Base-by-base conservation (phyloP, 805 yeast genomes). In the Candida broadrunensis region DNA sequence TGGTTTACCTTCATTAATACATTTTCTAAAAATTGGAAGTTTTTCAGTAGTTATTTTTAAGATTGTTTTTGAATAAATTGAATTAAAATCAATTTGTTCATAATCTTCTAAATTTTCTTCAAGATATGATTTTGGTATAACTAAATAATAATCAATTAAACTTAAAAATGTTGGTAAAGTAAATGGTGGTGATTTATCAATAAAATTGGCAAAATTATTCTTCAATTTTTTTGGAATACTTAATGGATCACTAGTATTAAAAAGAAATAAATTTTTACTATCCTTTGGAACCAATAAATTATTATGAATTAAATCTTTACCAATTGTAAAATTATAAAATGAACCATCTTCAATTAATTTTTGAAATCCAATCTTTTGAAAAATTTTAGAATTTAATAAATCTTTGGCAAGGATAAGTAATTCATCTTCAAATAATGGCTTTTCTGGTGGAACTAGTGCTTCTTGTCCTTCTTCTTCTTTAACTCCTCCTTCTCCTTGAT, bases 141-240 rank as follows among this genome's bases (percentile, higher is more conserved):
- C 54, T 38, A 73, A 46, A 42, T 59, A 62, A 44, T 62, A 66
- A 44, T 72, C 73, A 3, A 55, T 49, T 35, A 74, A 50, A 16
- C 58, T 51, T 38, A 65, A 59, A 39, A 53, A 55, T 16, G 51
- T 50, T 14, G 73, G 71, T 12, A 73, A 47, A 16, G 53, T 47
- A 43, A 75, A 73, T 0, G 78, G 77, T 4, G 67, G 57, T 2
- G 65, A 50, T 6, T 51, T 48, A 17, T 52, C 53, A 13, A 70
- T 32, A 45, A 65, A 58, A 2, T 49, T 42, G 4, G 60, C 49
- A 37, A 60, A 50, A 7, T 52, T 50, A 33, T 35, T 29, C 32
- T 29, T 29, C 6, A 29, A 5, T 11, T 29, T 29, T 15, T 29
- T 29, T 17, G 32, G 32, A 29, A 29, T 14, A 14, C 18, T 14